Percentiles rank a stretch among this genome's conserved stretches.
Evolutionary conservation across 371 early-diverging fungal species (phyloP).

Genomic region (Chytridiales sp.): DNA sequence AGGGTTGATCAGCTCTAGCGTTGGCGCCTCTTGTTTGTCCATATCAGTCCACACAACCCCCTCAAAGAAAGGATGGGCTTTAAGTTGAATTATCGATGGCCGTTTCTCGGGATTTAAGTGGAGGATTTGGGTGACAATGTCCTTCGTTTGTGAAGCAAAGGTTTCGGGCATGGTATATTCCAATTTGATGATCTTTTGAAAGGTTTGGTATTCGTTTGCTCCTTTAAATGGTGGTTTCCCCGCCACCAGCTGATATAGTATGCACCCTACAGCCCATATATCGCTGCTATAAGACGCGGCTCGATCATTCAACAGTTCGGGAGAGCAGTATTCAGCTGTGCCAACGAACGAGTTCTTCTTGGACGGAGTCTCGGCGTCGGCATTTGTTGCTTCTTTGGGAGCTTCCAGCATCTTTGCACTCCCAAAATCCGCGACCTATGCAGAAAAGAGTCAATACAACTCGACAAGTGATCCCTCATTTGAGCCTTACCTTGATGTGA

Average conservation of each 20-base stretch:
- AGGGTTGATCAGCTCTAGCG: background rate
- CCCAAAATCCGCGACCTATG: slow-evolving; percentile 88
- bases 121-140: slow-evolving; percentile 72
- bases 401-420: slow-evolving; percentile 82
- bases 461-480: background rate
- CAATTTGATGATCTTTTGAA: slow-evolving; percentile 87
- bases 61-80: slow-evolving; percentile 34
- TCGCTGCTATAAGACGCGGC: slow-evolving; percentile 82
- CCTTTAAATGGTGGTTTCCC: slow-evolving; percentile 97
- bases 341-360: slow-evolving; percentile 89
- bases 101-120: slow-evolving; percentile 73
- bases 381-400: slow-evolving; percentile 23
- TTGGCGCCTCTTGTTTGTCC: slow-evolving; percentile 29
- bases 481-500: slow-evolving; percentile 71
- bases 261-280: slow-evolving; percentile 98
- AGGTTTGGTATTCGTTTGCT: slow-evolving; percentile 91
- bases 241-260: slow-evolving; percentile 91
- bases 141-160: slow-evolving; percentile 65
- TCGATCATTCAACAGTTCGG: slow-evolving; percentile 91
- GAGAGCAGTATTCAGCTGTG: slow-evolving; percentile 95
- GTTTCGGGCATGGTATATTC: slow-evolving; percentile 79
- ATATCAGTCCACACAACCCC: slow-evolving; percentile 32
- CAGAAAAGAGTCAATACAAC: background rate
- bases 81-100: slow-evolving; percentile 21
- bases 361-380: slow-evolving; percentile 5